Percentiles rank a stretch among this genome's conserved stretches.
phyloP scores from a whole-genome alignment of 2,329 filamentous ascomycete species.

The Zasmidium angulare region DNA sequence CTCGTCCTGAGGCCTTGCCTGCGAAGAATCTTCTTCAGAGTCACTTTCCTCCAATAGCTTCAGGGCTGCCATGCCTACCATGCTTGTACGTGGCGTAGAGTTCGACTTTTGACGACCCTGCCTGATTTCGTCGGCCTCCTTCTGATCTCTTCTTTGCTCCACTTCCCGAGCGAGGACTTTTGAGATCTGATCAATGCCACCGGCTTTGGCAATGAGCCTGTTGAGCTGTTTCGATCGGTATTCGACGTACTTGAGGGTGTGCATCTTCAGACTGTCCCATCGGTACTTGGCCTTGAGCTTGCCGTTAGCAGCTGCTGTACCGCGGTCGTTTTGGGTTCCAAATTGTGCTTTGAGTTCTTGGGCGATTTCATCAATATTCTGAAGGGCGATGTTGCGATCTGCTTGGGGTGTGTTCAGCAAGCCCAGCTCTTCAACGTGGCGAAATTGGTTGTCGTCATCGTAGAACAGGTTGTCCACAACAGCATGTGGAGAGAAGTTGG shows the following conservation, averaged over 20 bases:
- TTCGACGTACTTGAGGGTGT: slow-evolving; percentile 28
- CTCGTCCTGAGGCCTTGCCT: neutral
- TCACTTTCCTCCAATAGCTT: slow-evolving; percentile 16
- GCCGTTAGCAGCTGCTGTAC: slow-evolving; percentile 42
- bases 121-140: slow-evolving; percentile 16
- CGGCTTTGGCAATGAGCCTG: slow-evolving; percentile 41
- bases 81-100: slow-evolving; percentile 21
- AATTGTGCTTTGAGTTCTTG: slow-evolving; percentile 15
- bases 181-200: slow-evolving; percentile 44
- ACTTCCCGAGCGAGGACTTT: slow-evolving; percentile 32
- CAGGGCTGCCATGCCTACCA: slow-evolving; percentile 19
- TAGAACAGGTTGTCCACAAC: slow-evolving; percentile 17
- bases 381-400: slow-evolving; percentile 16
- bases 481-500: neutral
- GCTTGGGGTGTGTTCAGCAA: slow-evolving; percentile 3
- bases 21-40: no score
- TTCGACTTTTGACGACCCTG: slow-evolving; percentile 22
- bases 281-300: slow-evolving; percentile 47
- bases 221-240: slow-evolving; percentile 43
- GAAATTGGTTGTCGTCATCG: slow-evolving; percentile 23
- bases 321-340: slow-evolving; percentile 12
- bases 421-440: slow-evolving; percentile 17
- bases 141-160: slow-evolving; percentile 22
- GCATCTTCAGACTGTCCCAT: slow-evolving; percentile 51
- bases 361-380: slow-evolving; percentile 17